Conservation (phyloP, 192 early-diverging fungal species). For the Paraglomus brasilianum region DNA sequence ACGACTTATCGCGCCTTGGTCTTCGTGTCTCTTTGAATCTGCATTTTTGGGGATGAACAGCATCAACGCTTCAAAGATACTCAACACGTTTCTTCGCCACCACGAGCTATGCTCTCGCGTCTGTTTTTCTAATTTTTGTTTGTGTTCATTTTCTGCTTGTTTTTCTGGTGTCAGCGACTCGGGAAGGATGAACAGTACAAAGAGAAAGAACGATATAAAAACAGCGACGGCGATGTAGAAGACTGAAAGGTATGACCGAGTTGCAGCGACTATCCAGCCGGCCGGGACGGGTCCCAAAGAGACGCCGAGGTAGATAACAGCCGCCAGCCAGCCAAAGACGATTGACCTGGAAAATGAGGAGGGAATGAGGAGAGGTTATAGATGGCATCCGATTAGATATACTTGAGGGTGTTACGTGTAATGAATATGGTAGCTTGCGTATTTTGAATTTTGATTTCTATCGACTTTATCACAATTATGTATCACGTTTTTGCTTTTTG, state of each 20-base stretch:
- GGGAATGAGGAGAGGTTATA: neutral
- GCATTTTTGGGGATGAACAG: conserved; percentile 1
- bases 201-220: conserved; percentile 5
- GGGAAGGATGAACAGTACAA: conserved; percentile 15
- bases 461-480: neutral
- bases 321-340: conserved; percentile 21
- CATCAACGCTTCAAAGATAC: conserved; percentile 4
- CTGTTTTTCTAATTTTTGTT: neutral
- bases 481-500: no score
- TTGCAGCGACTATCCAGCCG: neutral
- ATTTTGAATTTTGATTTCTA: no score
- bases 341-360: conserved; percentile 2
- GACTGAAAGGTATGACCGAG: conserved; percentile 13
- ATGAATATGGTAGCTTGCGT: neutral
- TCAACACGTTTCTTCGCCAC: neutral
- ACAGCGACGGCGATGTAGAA: neutral
- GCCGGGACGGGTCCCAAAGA: neutral
- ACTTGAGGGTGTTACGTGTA: no score
- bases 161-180: conserved; percentile 24
- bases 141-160: neutral
- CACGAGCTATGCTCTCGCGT: neutral
- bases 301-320: neutral
- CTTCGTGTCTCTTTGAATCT: neutral
- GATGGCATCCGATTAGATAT: no score
- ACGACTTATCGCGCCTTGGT: neutral